Evolutionary conservation across 2,329 filamentous ascomycete genomes (phyloP), one percentile per base, ranked within the genome.

Genomic region (Xylariaceae sp.): DNA sequence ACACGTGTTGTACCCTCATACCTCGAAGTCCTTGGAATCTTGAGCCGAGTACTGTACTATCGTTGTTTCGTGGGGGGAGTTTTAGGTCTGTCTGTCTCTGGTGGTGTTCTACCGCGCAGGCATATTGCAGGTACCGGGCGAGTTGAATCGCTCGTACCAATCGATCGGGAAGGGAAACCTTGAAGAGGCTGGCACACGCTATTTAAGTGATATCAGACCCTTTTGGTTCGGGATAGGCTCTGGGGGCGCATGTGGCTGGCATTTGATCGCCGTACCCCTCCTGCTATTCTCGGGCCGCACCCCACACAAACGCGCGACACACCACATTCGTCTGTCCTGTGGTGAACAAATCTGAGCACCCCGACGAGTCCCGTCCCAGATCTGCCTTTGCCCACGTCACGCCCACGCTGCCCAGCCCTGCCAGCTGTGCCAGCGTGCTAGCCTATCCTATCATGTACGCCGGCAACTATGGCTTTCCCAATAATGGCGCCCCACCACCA

Each of bases 401-500:
- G 58, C 58, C 57, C 59, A 54, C 47, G 55, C 59, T 47, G 66
- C 65, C 65, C 63, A 67, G 65, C 67, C 65, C 67, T 66, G 66
- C 63, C 66, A 64, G 66, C 66, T 69, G 67, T 64, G 63, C 59
- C 62, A 63, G 64, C 61, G 60, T 60, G 50, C 64, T 67, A 57
- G 32, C 32, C 62, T 60, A 65, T 65, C 65, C 65, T 66, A 67
- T 67, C 63, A 84, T 84, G 81, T 84, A 84, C 73, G 75, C 76
- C 69, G 73, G 77, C 70, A 79, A 78, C 67, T 84, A 82, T 74
- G 79, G 78, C 69, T 83, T 80, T 71, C 75, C 77, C 71, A 79
- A 79, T 73, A 77, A 74, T 70, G 71, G 65, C 64, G 76, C 77
- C 71, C 77, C 77, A 72, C 77, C 72, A 56, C 60, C 67, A 62